Conservation (phyloP, 2,329 filamentous ascomycete genomes). For the Aureobasidium sp. region DNA sequence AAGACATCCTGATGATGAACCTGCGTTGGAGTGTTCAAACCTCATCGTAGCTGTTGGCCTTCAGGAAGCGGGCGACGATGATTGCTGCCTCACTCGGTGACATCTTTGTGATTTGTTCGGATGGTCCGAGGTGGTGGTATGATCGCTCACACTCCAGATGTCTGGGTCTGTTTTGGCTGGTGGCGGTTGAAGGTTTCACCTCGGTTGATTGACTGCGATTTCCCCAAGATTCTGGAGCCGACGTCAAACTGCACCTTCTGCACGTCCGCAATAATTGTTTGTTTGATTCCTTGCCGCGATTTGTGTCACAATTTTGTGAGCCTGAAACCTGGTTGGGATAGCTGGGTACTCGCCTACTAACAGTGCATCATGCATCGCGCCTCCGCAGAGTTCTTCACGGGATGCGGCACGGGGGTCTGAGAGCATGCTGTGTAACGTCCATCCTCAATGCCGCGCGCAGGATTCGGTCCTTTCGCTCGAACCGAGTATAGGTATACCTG, state of each 20-base stretch:
- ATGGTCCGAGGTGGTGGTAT: neutral
- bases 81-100: slow-evolving; percentile 25
- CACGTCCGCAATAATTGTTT: neutral
- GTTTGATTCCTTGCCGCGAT: neutral
- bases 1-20: neutral
- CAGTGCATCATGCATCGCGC: slow-evolving; percentile 1
- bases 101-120: slow-evolving; percentile 17
- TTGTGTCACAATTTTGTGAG: neutral
- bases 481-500: neutral
- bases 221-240: neutral
- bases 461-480: neutral
- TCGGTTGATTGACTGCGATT: slow-evolving; percentile 2
- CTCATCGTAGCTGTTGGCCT: slow-evolving; percentile 28
- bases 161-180: neutral
- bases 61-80: slow-evolving; percentile 30
- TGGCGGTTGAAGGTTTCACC: neutral
- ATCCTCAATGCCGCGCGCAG: neutral
- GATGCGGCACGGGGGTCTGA: neutral
- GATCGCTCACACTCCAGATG: neutral
- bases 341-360: neutral
- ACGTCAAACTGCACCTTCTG: neutral
- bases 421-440: neutral
- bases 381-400: slow-evolving; percentile 8
- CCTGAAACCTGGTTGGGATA: slow-evolving; percentile 9
- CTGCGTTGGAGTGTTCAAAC: slow-evolving; percentile 16